Evolutionary conservation across 1,284 basidiomycete species (phyloP).

Genomic region (Trichosporon asahii): DNA sequence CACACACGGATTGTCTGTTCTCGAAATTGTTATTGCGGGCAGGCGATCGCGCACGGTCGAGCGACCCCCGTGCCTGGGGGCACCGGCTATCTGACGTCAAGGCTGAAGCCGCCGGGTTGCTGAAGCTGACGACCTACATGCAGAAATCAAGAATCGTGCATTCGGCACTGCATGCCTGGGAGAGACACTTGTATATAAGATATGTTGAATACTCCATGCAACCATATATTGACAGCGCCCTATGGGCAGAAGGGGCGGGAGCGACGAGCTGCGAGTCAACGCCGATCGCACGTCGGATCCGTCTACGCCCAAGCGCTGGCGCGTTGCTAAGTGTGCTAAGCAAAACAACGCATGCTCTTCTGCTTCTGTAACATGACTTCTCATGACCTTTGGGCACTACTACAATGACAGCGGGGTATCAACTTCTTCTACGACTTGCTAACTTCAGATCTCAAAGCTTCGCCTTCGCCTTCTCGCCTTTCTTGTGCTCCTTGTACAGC

Average conservation of each 20-base stretch:
- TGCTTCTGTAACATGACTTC: not conserved
- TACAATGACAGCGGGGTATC: not conserved
- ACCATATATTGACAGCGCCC: too few species aligned
- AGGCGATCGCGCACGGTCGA: not conserved
- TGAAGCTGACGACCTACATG: too few species aligned
- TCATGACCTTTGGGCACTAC: not conserved
- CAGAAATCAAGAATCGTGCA: too few species aligned
- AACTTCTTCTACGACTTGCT: not conserved
- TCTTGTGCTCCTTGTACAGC: constrained; percentile 11
- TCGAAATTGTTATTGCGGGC: not conserved
- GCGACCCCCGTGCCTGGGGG: not conserved
- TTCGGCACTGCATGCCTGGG: too few species aligned
- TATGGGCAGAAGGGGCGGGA: too few species aligned
- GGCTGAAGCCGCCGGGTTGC: not conserved
- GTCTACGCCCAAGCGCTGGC: not conserved
- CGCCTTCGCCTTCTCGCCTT: not conserved
- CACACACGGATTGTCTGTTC: not conserved
- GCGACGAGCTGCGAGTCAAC: too few species aligned
- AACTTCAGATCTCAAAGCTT: not conserved
- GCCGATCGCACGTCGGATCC: not conserved
- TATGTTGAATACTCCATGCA: too few species aligned
- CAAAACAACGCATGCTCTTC: not conserved
- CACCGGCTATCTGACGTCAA: not conserved
- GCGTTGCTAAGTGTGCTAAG: too few species aligned
- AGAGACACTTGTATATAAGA: too few species aligned